Evolutionary conservation across 108 stramenopile species (phyloP), one percentile per base, ranked within the genome.

Genomic region (Pseudonitzschia multistriata): DNA sequence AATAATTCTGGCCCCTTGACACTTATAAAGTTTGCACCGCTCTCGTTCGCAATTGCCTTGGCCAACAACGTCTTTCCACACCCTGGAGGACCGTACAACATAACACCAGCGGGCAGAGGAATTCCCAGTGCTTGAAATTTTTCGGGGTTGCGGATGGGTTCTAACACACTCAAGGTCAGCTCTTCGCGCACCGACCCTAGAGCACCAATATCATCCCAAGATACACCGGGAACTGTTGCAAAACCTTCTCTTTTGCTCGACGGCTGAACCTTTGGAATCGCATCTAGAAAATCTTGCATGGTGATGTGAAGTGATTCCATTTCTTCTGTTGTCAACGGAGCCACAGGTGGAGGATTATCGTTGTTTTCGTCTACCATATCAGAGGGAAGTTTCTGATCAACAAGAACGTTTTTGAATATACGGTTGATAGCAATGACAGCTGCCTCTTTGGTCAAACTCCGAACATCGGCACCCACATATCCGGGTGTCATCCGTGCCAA

Each of bases 21-120:
- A n/a, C 88, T 88, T 56, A 99, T 96, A 73, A 99, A 99, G 70
- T 98, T 98, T 6, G 97, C 97, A 15, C 97, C 97, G 71, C 91
- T 90, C 85, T 99, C 98, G 65, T 97, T 89, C 73, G 99, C 99
- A 72, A 98, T 93, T 3, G 99, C 99, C 79, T 99, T 98, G 42
- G 99, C 99, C 62, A 99, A 79, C 31, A 99, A 74, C 7, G 99
- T 99, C 80, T 99, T 99, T 17, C 97, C 97, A 77, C 98, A 99
- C 30, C 98, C 97, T 5, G 97, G 97, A n/a, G 97, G 97, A 8
- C 97, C 97, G 68, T 97, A 97, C 21, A 98, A 71, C 59, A 99
- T 72, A 10, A 96, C 89, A 28, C 98, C 98, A 7, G 93, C 94
- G 8, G 97, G 97, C n/a, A 97, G 79, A 8, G 94, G 81, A 37